Evolutionary conservation across 2,329 filamentous ascomycete genomes (phyloP).

Genomic region (Xylariaceae sp.): DNA sequence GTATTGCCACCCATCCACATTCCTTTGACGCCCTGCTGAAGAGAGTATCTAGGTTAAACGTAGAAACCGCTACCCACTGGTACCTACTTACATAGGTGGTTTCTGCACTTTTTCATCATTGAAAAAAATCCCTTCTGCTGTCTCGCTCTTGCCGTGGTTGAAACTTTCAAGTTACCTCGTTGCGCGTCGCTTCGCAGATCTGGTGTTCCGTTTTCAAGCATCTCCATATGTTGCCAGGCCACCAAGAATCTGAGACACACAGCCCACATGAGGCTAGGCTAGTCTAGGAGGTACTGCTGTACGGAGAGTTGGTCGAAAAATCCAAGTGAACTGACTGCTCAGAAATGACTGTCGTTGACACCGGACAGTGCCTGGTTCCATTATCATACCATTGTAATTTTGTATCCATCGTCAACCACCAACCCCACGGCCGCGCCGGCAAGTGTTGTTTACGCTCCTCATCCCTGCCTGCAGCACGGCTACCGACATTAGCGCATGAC

Average conservation of each 20-base stretch:
- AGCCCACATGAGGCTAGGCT: neutral
- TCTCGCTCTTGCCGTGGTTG: no score
- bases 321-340: no score
- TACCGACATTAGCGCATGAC: slow-evolving; percentile 25
- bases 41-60: slow-evolving; percentile 20
- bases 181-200: no score
- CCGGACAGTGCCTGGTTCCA: neutral
- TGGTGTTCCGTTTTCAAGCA: no score
- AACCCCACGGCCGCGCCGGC: no score
- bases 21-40: slow-evolving; percentile 21
- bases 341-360: no score
- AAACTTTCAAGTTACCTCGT: no score
- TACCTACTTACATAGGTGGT: slow-evolving; percentile 1
- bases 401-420: slow-evolving; percentile 3
- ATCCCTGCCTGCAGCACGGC: slow-evolving; percentile 25
- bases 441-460: slow-evolving; percentile 21
- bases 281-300: neutral
- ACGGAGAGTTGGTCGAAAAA: no score
- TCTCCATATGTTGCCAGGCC: no score
- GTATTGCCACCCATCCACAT: slow-evolving; percentile 22
- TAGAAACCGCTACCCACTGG: slow-evolving; percentile 10
- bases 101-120: no score
- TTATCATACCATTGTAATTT: slow-evolving; percentile 1
- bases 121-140: no score
- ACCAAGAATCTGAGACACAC: neutral